Percentiles rank a stretch among this genome's conserved stretches.
Conservation (phyloP, 2,329 filamentous ascomycete genomes). For the Aspergillus pseudoterreus region DNA sequence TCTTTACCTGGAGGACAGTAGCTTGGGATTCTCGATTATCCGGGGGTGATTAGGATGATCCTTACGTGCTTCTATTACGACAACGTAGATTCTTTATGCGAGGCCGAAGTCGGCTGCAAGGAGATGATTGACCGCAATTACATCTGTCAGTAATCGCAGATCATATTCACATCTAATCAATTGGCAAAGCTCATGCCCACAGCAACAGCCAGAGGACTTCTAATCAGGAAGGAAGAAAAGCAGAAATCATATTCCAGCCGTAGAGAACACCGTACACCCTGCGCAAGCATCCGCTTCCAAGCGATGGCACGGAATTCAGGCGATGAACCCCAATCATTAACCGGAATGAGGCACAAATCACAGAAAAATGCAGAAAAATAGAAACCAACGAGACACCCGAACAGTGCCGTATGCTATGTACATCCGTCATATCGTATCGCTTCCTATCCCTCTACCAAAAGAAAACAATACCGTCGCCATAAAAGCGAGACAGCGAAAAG, state of each 20-base stretch:
- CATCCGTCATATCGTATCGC: conserved; percentile 35
- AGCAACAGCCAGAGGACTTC: background rate
- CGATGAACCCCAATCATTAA: conserved; percentile 20
- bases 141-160: too few relatives aligned
- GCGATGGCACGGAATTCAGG: conserved; percentile 17
- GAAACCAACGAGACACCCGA: conserved; percentile 11
- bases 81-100: background rate
- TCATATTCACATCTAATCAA: background rate
- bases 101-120: too few relatives aligned
- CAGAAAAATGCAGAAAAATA: conserved; percentile 25
- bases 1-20: background rate
- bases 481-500: conserved; percentile 2
- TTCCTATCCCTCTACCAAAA: conserved; percentile 9
- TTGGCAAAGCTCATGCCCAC: background rate
- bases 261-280: conserved; percentile 31
- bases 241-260: conserved; percentile 27
- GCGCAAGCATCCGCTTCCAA: conserved; percentile 24
- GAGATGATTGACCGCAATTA: too few relatives aligned
- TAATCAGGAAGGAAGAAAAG: background rate
- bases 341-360: conserved; percentile 16
- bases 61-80: background rate
- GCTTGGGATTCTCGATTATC: background rate
- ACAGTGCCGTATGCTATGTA: conserved; percentile 30
- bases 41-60: background rate
- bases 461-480: conserved; percentile 5